These are phyloP conservation scores for Vanrija pseudolonga DNA, from an alignment of 1,284 basidiomycete species.

Conservation along the genomic window DNA sequence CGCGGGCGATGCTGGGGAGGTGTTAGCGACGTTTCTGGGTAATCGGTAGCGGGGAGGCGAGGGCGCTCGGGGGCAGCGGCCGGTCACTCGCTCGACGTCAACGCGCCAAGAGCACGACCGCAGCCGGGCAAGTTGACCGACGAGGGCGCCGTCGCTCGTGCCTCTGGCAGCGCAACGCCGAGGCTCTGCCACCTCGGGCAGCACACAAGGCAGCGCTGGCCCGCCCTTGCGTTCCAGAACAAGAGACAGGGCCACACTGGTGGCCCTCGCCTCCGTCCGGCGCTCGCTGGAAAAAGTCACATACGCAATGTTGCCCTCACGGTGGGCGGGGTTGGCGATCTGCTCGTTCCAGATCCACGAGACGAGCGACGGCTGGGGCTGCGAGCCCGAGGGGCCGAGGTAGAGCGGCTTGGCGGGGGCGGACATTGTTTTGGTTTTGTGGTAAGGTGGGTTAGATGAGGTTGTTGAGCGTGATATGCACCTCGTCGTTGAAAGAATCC, in stretches of 20 bases:
- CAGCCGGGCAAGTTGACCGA: too few species aligned
- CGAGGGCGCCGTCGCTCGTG: too few species aligned
- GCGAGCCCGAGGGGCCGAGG: constrained; percentile 24
- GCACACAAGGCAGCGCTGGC: too few species aligned
- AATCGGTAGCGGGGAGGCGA: neutral
- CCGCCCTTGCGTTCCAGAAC: too few species aligned
- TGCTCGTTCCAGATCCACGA: constrained; percentile 21
- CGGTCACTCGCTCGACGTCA: too few species aligned
- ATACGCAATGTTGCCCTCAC: constrained; percentile 22
- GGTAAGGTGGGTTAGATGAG: too few species aligned
- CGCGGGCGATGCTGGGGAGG: constrained; percentile 17
- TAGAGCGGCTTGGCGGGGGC: constrained; percentile 28
- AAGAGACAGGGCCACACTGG: too few species aligned
- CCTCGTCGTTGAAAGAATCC: too few species aligned
- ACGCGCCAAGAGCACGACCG: too few species aligned
- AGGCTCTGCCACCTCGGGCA: too few species aligned
- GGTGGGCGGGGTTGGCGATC: constrained; percentile 19
- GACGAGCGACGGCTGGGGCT: constrained; percentile 6
- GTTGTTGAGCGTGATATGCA: neutral
- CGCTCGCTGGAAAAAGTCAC: neutral
- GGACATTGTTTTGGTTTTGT: constrained; percentile 25
- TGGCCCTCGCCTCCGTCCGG: too few species aligned
- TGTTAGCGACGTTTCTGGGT: neutral
- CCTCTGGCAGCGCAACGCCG: too few species aligned
- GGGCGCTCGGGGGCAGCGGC: neutral